These are phyloP conservation scores for Sugiyamaella smithiae DNA, from an alignment of 805 yeast genomes.

Conservation along the genomic window DNA sequence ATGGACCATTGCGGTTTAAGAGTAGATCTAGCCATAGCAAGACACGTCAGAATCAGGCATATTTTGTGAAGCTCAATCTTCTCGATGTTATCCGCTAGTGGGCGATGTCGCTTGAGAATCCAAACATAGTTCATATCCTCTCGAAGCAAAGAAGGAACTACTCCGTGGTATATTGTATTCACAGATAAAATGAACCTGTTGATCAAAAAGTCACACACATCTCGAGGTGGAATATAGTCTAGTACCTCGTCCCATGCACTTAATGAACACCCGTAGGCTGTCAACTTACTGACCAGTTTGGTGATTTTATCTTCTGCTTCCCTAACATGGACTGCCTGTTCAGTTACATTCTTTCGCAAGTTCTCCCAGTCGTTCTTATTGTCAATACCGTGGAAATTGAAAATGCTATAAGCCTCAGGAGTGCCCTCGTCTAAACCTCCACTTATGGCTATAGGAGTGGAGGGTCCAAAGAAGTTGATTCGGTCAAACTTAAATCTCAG, in stretches of 20 bases:
- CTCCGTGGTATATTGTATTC: constrained; percentile 23
- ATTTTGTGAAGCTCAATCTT: constrained; percentile 20
- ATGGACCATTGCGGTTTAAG: constrained; percentile 13
- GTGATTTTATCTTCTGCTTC: constrained; percentile 5
- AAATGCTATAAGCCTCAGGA: constrained; percentile 12
- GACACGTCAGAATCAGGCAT: constrained; percentile 16
- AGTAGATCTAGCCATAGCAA: constrained; percentile 15
- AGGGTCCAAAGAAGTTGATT: constrained; percentile 16
- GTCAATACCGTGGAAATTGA: constrained; percentile 11
- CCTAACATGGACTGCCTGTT: background rate
- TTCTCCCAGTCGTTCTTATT: constrained; percentile 8
- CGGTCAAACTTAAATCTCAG: constrained; percentile 10
- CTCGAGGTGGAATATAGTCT: constrained; percentile 23
- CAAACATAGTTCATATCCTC: constrained; percentile 20
- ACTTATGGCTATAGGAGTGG: constrained; percentile 8
- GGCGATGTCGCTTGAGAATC: constrained; percentile 12
- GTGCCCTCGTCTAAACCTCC: constrained; percentile 11
- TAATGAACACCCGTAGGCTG: background rate
- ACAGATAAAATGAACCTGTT: constrained; percentile 21
- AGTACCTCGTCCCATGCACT: constrained; percentile 17
- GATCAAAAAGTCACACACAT: constrained; percentile 23
- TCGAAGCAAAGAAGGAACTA: constrained; percentile 19
- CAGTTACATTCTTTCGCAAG: background rate
- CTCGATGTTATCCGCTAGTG: constrained; percentile 8
- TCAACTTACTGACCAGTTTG: constrained; percentile 1